Evolutionary conservation across 164 flowering plant species (phyloP).

Genomic region (Chimonanthus salicifolius): DNA sequence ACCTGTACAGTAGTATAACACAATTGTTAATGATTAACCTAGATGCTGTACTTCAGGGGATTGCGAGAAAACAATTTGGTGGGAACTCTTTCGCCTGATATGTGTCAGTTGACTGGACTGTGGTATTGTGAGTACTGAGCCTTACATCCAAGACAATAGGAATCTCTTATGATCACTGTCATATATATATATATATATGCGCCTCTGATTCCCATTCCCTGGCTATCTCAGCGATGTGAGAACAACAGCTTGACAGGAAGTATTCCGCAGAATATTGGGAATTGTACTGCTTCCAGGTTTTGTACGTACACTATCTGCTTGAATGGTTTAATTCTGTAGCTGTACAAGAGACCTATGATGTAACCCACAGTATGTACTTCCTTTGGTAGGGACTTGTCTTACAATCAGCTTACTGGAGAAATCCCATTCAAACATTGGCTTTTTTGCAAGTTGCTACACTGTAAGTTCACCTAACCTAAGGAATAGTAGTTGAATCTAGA

Average conservation of each 20-base stretch:
- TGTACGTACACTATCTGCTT: conserved; percentile 56
- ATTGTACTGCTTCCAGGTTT: conserved; percentile 91
- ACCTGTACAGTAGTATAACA: not conserved
- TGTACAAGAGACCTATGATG: not conserved
- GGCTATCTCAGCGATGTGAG: conserved; percentile 68
- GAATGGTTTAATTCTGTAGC: not conserved
- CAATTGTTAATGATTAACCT: not conserved
- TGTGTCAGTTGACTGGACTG: conserved; percentile 89
- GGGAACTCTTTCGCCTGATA: conserved; percentile 84
- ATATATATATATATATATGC: not conserved
- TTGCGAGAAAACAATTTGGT: conserved; percentile 80
- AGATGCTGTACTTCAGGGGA: conserved; percentile 42
- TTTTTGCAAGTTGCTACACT: conserved; percentile 96
- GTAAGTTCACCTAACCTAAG: conserved; percentile 26
- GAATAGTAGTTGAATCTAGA: too few species aligned
- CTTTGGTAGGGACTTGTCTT: conserved; percentile 63
- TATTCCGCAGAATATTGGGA: conserved; percentile 81
- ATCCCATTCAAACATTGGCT: conserved; percentile 97
- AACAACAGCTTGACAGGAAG: conserved; percentile 88
- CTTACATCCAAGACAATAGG: too few species aligned
- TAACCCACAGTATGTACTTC: not conserved
- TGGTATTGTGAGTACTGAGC: conserved; percentile 86
- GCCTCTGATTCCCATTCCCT: not conserved
- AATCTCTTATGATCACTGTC: not conserved
- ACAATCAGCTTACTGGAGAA: conserved; percentile 77